phyloP scores from a whole-genome alignment of 2,329 filamentous ascomycete genomes.

The Apiospora sp. region DNA sequence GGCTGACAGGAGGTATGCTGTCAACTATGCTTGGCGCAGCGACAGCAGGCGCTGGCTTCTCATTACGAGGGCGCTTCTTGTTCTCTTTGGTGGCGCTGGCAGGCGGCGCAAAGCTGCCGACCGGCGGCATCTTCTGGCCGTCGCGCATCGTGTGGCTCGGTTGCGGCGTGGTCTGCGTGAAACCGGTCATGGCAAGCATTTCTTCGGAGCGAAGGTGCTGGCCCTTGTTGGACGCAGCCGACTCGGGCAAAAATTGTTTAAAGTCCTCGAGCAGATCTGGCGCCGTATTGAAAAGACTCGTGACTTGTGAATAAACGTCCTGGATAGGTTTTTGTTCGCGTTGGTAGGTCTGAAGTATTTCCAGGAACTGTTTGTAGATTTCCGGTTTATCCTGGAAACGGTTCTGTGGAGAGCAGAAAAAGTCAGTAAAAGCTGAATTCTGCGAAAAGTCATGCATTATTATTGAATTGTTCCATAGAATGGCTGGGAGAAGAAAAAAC shows the following conservation, averaged over 20 bases:
- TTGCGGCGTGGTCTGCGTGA: constrained; percentile 62
- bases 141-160: constrained; percentile 58
- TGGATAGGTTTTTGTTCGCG: constrained; percentile 98
- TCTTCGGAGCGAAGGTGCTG: constrained; percentile 69
- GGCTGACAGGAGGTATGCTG: constrained; percentile 46
- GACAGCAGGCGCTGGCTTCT: constrained; percentile 60
- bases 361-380: constrained; percentile 98
- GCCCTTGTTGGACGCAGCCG: constrained; percentile 60
- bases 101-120: constrained; percentile 91
- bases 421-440: constrained; percentile 20
- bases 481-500: background rate
- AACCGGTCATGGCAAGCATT: constrained; percentile 63
- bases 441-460: constrained; percentile 22
- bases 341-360: constrained; percentile 98
- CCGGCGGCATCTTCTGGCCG: constrained; percentile 84
- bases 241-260: constrained; percentile 97
- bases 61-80: constrained; percentile 81
- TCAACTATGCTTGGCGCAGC: constrained; percentile 50
- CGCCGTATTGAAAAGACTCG: constrained; percentile 88
- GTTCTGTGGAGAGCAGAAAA: constrained; percentile 66
- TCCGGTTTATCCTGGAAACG: constrained; percentile 96
- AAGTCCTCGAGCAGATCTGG: constrained; percentile 97
- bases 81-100: constrained; percentile 84
- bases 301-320: constrained; percentile 97
- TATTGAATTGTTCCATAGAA: constrained; percentile 11